Evolutionary conservation across 805 yeast genomes (phyloP), one percentile per base, ranked within the genome.

Genomic region (Candida michaelii): DNA sequence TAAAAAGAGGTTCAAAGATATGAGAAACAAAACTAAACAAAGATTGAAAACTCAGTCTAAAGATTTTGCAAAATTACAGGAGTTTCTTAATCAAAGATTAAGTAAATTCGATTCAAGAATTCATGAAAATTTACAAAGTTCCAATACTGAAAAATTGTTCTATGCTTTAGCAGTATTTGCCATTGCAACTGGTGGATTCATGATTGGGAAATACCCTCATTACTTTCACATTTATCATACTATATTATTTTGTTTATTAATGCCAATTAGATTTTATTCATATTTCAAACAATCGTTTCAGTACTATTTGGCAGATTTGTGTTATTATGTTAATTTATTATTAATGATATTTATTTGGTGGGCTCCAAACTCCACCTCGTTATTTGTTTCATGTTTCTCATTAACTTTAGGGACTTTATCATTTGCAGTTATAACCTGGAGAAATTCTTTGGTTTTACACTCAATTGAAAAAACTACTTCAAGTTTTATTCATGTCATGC

Each of bases 361-460:
- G 4, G 80, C 82, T 48, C 97, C 99, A 0, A 55, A 71, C 25
- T 86, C 95, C 2, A 71, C 73, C 30, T 76, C 82, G 51, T 69
- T 91, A 17, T 91, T 85, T 64, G 79, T 87, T 12, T 77, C 91
- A 2, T 89, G 95, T 50, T 90, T 87, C 63, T 85, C 96, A 8
- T 79, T 91, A 46, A 76, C 93, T 1, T 82, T 85, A 66, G 99
- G 98, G 1, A 88, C 97, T 0, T 65, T 91, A 43, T 78, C 96
- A 5, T 90, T 88, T 76, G 97, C 97, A 0, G 96, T 91, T 16
- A 82, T 91, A 33, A 87, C 97, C 0, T 91, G 98, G 99, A 74
- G 96, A 52, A 91, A 91, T 60, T 89, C 97, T 5, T 71, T 91
- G 42, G 98, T 91, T 7, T 71, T 91, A 36, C 99, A 91, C 58